Conservation (phyloP, 176 grass and related monocot species). For the Eleusine indica region DNA sequence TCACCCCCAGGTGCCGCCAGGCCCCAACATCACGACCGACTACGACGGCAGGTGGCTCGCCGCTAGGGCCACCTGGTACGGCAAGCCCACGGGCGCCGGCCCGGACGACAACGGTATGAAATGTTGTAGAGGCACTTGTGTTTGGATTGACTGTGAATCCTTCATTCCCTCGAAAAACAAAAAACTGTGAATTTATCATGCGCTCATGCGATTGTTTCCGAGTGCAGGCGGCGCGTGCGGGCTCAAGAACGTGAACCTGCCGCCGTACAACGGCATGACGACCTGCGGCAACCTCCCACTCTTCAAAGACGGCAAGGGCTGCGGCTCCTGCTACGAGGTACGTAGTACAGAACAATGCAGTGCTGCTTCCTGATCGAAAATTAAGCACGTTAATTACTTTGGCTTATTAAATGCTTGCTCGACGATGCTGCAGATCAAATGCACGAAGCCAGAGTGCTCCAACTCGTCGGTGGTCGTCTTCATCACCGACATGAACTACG, state of each 20-base stretch:
- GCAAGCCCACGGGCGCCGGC: conserved; percentile 54
- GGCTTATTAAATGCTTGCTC: no score
- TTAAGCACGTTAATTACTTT: no score
- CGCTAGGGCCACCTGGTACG: conserved; percentile 82
- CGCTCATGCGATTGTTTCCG: background rate
- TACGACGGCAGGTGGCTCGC: conserved; percentile 35
- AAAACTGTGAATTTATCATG: background rate
- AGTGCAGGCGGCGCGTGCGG: conserved; percentile 73
- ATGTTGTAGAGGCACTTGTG: background rate
- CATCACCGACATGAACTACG: conserved; percentile 76
- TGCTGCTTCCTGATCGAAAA: background rate
- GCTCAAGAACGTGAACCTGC: conserved; percentile 58
- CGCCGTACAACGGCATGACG: conserved; percentile 68
- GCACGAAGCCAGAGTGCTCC: conserved; percentile 49
- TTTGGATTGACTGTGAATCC: background rate
- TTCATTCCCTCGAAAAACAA: background rate
- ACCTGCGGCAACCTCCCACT: conserved; percentile 68
- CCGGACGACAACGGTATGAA: conserved; percentile 51
- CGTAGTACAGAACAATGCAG: no score
- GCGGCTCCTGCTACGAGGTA: conserved; percentile 81
- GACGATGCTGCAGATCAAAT: conserved; percentile 51
- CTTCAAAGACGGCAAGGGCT: conserved; percentile 75
- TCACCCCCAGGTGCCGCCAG: conserved; percentile 34
- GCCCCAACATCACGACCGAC: conserved; percentile 46
- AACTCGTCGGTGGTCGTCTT: conserved; percentile 46